These are phyloP conservation scores for Aspergillus pseudonomiae DNA, from an alignment of 2,329 filamentous ascomycete species.

Conservation along the genomic window DNA sequence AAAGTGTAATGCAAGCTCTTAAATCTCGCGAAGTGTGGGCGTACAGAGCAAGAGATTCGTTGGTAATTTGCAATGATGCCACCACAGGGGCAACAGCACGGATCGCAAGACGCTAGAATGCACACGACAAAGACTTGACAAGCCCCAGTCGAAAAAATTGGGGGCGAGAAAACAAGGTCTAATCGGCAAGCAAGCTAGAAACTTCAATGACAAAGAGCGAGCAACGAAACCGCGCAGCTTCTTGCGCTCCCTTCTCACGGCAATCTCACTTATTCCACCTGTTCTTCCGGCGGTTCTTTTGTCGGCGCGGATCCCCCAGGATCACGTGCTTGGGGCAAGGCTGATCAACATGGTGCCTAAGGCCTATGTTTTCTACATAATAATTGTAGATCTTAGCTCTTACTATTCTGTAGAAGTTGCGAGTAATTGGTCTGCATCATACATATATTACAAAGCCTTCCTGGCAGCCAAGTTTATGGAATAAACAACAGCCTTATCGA, in stretches of 20 bases:
- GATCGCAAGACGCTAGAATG: slow-evolving; percentile 1
- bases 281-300: slow-evolving; percentile 13
- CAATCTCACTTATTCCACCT: slow-evolving; percentile 7
- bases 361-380: background rate
- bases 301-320: slow-evolving; percentile 11
- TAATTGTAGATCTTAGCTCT: background rate
- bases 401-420: background rate
- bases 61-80: background rate
- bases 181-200: background rate
- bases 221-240: slow-evolving; percentile 67
- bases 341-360: slow-evolving; percentile 10
- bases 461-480: background rate
- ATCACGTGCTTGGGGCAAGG: slow-evolving; percentile 19
- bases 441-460: too few species aligned
- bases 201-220: slow-evolving; percentile 61
- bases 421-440: background rate
- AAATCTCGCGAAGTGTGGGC: background rate
- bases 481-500: background rate
- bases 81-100: background rate
- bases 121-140: background rate
- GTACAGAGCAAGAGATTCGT: background rate
- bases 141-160: background rate
- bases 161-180: background rate
- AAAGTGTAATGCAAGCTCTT: background rate
- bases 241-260: slow-evolving; percentile 27